phyloP scores from a whole-genome alignment of 1,284 basidiomycete species.

The Kwoniella shivajii region DNA sequence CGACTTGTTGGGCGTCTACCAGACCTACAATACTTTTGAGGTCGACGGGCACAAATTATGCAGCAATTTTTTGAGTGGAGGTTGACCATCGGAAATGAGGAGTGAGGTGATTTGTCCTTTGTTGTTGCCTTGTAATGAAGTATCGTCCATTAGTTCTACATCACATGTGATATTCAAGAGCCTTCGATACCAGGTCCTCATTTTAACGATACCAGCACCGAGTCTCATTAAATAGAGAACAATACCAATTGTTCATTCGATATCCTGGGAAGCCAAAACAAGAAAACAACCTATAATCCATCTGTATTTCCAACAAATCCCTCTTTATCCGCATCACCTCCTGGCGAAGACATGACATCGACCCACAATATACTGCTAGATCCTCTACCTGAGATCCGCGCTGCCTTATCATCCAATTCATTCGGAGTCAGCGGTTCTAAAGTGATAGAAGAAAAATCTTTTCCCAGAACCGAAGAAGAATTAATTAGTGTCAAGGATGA shows the following conservation, averaged over 20 bases:
- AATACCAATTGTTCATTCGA: background rate
- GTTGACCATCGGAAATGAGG: background rate
- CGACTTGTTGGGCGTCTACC: no score
- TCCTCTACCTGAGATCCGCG: constrained; percentile 40
- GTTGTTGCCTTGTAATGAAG: background rate
- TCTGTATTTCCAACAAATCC: no score
- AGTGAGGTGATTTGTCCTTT: background rate
- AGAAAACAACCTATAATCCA: no score
- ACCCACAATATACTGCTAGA: constrained; percentile 39
- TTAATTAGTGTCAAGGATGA: constrained; percentile 17
- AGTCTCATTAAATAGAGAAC: background rate
- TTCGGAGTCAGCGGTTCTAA: constrained; percentile 35
- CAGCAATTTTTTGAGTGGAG: background rate
- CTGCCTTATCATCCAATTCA: constrained; percentile 32
- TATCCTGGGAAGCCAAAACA: background rate
- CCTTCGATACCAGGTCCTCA: no score
- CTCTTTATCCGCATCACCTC: background rate
- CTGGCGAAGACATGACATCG: background rate
- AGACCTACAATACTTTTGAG: no score
- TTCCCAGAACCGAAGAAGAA: constrained; percentile 34
- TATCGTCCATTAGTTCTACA: background rate
- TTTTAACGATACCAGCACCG: no score
- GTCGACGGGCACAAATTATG: no score
- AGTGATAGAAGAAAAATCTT: constrained; percentile 25
- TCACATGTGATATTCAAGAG: background rate